Evolutionary conservation across 768 basidiomycete genomes (phyloP).

Genomic region (Tulasnella sp.): DNA sequence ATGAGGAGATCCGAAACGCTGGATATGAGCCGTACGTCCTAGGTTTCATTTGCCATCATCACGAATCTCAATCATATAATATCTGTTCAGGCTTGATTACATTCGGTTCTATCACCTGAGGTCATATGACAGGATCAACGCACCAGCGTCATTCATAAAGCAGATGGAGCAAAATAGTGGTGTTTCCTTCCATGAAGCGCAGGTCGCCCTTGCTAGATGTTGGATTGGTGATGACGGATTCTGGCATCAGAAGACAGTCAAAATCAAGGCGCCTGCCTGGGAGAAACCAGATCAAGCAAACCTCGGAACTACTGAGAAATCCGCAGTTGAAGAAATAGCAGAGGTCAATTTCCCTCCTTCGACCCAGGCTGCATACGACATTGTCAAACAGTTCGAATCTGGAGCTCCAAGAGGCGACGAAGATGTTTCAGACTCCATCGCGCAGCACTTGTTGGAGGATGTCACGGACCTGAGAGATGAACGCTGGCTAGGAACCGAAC

Average conservation of each 20-base stretch:
- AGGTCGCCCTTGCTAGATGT: constrained; percentile 65
- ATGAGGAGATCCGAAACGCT: constrained; percentile 62
- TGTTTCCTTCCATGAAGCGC: constrained; percentile 71
- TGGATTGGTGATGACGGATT: constrained; percentile 38
- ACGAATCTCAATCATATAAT: neutral
- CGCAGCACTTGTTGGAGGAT: constrained; percentile 68
- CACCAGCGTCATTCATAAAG: constrained; percentile 9
- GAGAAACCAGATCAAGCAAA: constrained; percentile 2
- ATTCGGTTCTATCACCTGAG: constrained; percentile 89
- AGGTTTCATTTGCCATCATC: neutral
- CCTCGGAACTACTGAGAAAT: constrained; percentile 32
- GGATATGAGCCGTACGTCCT: constrained; percentile 62
- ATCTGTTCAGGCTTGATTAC: constrained; percentile 46
- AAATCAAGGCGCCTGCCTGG: constrained; percentile 10
- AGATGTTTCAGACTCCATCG: constrained; percentile 58
- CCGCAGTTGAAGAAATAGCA: constrained; percentile 37
- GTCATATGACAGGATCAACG: constrained; percentile 47
- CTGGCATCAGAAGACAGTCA: constrained; percentile 10
- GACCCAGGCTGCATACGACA: constrained; percentile 54
- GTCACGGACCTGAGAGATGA: constrained; percentile 51
- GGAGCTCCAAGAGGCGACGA: constrained; percentile 47
- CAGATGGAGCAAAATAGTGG: constrained; percentile 59
- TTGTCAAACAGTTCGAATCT: constrained; percentile 56
- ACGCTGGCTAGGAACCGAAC: constrained; percentile 68
- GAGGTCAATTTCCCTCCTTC: constrained; percentile 54